Conservation (phyloP, 768 basidiomycete species). For the Flagelloscypha sp. region DNA sequence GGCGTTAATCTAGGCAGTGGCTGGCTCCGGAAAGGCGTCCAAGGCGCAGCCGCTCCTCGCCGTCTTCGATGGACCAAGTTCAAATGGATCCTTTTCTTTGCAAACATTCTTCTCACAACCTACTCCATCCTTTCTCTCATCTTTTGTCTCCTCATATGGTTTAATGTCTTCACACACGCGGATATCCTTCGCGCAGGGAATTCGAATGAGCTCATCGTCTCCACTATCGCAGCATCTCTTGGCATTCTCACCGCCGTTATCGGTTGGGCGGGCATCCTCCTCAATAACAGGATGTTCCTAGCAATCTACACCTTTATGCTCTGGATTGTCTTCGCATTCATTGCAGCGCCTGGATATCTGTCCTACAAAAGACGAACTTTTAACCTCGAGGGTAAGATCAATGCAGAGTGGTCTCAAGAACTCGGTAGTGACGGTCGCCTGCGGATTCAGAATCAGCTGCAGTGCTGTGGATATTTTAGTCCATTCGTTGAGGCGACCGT, state of each 20-base stretch:
- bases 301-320: slow-evolving; percentile 46
- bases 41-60: slow-evolving; percentile 26
- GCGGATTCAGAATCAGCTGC: slow-evolving; percentile 62
- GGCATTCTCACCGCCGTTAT: slow-evolving; percentile 45
- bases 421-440: slow-evolving; percentile 54
- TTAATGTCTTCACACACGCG: slow-evolving; percentile 45
- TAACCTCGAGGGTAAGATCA: slow-evolving; percentile 73
- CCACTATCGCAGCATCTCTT: slow-evolving; percentile 40
- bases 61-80: slow-evolving; percentile 49
- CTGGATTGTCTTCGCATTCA: slow-evolving; percentile 47
- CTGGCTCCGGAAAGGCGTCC: slow-evolving; percentile 27
- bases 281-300: slow-evolving; percentile 57
- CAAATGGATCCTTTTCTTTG: slow-evolving; percentile 47
- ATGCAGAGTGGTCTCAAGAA: slow-evolving; percentile 58
- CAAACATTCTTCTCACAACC: slow-evolving; percentile 37
- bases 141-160: slow-evolving; percentile 48
- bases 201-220: slow-evolving; percentile 41
- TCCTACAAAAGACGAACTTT: slow-evolving; percentile 50
- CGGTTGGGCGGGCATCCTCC: slow-evolving; percentile 54
- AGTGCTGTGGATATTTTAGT: slow-evolving; percentile 74
- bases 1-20: slow-evolving; percentile 13
- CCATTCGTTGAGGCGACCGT: slow-evolving; percentile 73
- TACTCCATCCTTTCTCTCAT: slow-evolving; percentile 42
- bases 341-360: slow-evolving; percentile 50
- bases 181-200: slow-evolving; percentile 51